These are phyloP conservation scores for Kodamaea kakaduensis DNA, from an alignment of 805 yeast genomes.

Conservation along the genomic window DNA sequence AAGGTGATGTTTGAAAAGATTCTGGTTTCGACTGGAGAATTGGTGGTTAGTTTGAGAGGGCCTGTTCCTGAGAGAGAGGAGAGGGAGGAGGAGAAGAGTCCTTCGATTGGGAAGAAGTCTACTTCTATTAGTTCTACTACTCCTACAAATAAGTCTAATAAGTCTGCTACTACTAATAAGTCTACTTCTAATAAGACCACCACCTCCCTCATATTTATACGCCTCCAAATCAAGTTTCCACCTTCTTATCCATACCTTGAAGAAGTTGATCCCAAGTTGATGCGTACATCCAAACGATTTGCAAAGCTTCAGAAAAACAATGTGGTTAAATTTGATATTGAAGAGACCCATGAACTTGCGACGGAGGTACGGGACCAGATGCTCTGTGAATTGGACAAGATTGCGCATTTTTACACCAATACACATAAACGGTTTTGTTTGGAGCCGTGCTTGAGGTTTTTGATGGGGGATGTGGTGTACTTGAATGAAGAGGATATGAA, in stretches of 20 bases:
- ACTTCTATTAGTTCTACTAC: slow-evolving; percentile 1
- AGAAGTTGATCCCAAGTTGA: slow-evolving; percentile 30
- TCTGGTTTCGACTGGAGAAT: slow-evolving; percentile 78
- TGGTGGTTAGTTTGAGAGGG: slow-evolving; percentile 76
- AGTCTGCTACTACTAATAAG: neutral
- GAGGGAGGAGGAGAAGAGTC: slow-evolving; percentile 2
- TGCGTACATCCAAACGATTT: slow-evolving; percentile 13
- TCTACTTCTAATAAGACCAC: slow-evolving; percentile 19
- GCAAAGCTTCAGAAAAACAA: slow-evolving; percentile 20
- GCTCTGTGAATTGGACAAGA: slow-evolving; percentile 46
- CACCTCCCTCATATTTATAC: slow-evolving; percentile 51
- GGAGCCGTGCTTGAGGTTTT: slow-evolving; percentile 70
- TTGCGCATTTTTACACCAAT: slow-evolving; percentile 53
- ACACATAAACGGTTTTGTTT: slow-evolving; percentile 61
- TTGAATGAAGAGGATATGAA: slow-evolving; percentile 32
- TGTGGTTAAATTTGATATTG: slow-evolving; percentile 52
- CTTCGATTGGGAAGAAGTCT: neutral
- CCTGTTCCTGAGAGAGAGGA: slow-evolving; percentile 21
- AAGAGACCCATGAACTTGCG: slow-evolving; percentile 70
- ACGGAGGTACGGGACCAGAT: slow-evolving; percentile 49
- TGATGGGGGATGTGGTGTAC: slow-evolving; percentile 75
- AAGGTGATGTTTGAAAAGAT: slow-evolving; percentile 82
- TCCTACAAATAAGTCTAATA: slow-evolving; percentile 4
- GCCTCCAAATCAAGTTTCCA: slow-evolving; percentile 72
- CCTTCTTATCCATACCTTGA: slow-evolving; percentile 61